phyloP scores from a whole-genome alignment of 2,329 filamentous ascomycete genomes.

The Fusarium subglutinans region DNA sequence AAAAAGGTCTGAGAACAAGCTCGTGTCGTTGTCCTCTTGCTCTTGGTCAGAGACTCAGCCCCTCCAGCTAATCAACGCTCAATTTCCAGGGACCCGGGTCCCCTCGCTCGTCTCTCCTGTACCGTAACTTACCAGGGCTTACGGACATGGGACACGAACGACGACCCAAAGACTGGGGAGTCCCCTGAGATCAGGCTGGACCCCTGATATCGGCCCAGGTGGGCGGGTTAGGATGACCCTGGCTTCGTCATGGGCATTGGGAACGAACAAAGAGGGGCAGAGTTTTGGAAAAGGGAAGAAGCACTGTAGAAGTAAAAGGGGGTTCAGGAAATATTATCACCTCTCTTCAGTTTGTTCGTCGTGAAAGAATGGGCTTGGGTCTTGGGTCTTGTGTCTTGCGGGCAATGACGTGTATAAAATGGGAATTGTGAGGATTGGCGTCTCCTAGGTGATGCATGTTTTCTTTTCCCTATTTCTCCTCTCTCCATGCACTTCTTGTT shows the following conservation, averaged over 20 bases:
- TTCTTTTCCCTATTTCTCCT: background rate
- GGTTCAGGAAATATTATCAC: slow-evolving; percentile 9
- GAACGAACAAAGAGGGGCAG: slow-evolving; percentile 31
- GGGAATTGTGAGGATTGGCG: slow-evolving; percentile 8
- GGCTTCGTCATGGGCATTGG: slow-evolving; percentile 16
- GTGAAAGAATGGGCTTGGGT: background rate
- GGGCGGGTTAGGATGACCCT: slow-evolving; percentile 41
- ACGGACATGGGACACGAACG: slow-evolving; percentile 23
- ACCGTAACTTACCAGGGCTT: slow-evolving; percentile 6
- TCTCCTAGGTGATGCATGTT: slow-evolving; percentile 32
- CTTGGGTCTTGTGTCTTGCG: background rate
- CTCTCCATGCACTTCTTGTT: background rate
- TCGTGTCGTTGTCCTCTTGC: background rate
- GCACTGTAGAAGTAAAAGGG: slow-evolving; percentile 36
- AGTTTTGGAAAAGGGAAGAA: background rate
- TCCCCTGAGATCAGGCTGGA: slow-evolving; percentile 33
- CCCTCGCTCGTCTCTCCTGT: background rate
- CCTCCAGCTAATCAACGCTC: slow-evolving; percentile 26
- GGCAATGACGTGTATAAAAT: slow-evolving; percentile 21
- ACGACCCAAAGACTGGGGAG: slow-evolving; percentile 34
- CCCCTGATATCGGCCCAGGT: slow-evolving; percentile 32
- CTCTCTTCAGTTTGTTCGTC: background rate
- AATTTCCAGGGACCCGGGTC: slow-evolving; percentile 41
- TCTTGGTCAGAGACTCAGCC: background rate
- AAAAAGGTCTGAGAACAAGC: slow-evolving; percentile 4